Evolutionary conservation across 208 protist genomes (phyloP).

Genomic region (Crithidia thermophila): DNA sequence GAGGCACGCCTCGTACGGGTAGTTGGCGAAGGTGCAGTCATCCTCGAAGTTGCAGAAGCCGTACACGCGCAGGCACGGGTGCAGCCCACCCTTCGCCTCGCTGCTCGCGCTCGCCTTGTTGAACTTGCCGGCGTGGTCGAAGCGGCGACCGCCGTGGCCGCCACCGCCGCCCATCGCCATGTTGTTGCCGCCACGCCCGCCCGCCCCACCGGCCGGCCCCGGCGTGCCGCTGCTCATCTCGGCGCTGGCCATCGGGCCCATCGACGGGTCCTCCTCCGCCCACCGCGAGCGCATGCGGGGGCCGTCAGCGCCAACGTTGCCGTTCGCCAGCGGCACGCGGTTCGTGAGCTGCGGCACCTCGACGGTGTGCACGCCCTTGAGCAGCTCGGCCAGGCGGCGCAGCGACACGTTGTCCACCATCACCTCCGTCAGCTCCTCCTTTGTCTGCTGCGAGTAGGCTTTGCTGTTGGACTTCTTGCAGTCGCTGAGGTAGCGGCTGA

Average conservation of each 20-base stretch:
- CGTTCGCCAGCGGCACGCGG: slow-evolving; percentile 19
- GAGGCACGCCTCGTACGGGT: slow-evolving; percentile 88
- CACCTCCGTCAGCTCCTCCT: slow-evolving; percentile 85
- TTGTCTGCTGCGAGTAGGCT: slow-evolving; percentile 84
- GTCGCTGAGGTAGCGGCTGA: slow-evolving; percentile 74
- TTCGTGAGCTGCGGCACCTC: slow-evolving; percentile 47
- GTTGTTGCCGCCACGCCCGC: slow-evolving; percentile 4
- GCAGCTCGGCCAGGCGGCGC: slow-evolving; percentile 63
- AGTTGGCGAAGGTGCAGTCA: slow-evolving; percentile 88
- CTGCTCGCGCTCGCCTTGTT: slow-evolving; percentile 17
- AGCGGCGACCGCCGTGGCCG: slow-evolving; percentile 8
- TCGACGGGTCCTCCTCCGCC: slow-evolving; percentile 27
- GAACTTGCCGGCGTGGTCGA: slow-evolving; percentile 31
- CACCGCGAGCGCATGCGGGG: slow-evolving; percentile 21
- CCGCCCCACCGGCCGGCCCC: slow-evolving; percentile 15
- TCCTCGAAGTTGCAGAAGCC: slow-evolving; percentile 89
- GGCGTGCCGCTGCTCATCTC: slow-evolving; percentile 19
- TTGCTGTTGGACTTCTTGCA: slow-evolving; percentile 76
- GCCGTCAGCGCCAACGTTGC: slow-evolving; percentile 12
- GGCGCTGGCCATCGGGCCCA: slow-evolving; percentile 5
- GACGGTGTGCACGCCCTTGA: slow-evolving; percentile 50
- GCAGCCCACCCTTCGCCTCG: slow-evolving; percentile 41
- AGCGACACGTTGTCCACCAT: slow-evolving; percentile 81
- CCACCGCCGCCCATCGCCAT: slow-evolving; percentile 8
- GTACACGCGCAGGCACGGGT: slow-evolving; percentile 90